Evolutionary conservation across 2,329 filamentous ascomycete genomes (phyloP), one percentile per base, ranked within the genome.

Genomic region (Sordariomycetes sp.): DNA sequence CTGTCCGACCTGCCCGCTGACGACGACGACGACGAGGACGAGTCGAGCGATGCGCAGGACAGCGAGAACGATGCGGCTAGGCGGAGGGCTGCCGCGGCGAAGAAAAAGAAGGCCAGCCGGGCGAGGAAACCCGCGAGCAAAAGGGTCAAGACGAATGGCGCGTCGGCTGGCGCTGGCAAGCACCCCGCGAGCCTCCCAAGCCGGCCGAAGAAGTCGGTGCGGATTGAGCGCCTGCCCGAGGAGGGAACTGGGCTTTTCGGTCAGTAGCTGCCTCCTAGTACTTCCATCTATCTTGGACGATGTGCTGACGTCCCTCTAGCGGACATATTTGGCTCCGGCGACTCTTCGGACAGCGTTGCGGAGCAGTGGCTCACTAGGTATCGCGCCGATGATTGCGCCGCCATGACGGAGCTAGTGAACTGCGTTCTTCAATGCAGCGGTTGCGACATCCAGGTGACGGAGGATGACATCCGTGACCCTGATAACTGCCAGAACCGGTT

Each of bases 401-500:
- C 82, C 12, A 71, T 86, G 61, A 76, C 78, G 17, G 82, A 86
- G 54, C 71, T 87, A 57, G 77, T 87, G 63, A 87, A 86, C 69
- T 85, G 83, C 62, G 78, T 86, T 39, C 70, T 87, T 42, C 79
- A 81, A 64, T 80, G 88, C 61, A 84, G 91, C 20, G 94, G 94
- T 34, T 95, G 91, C 68, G 82, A 89, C 57, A 77, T 89, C 57
- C 80, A 87, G 62, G 82, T 99, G 57, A 87, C 85, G 10, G 80
- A 82, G 45, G 85, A 94, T 66, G 90, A 97, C 67, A 89, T 96
- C 61, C 84, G 86, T 62, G 92, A 99, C 67, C 84, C 90, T 8
- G 94, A 99, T 67, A 90, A 94, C 65, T 89, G 86, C 53, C 82
- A 88, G 20, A 85, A 84, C 65, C 85, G 84, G 65, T 74, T 99